phyloP scores from a whole-genome alignment of 305 asterid species.

The Withania somnifera region DNA sequence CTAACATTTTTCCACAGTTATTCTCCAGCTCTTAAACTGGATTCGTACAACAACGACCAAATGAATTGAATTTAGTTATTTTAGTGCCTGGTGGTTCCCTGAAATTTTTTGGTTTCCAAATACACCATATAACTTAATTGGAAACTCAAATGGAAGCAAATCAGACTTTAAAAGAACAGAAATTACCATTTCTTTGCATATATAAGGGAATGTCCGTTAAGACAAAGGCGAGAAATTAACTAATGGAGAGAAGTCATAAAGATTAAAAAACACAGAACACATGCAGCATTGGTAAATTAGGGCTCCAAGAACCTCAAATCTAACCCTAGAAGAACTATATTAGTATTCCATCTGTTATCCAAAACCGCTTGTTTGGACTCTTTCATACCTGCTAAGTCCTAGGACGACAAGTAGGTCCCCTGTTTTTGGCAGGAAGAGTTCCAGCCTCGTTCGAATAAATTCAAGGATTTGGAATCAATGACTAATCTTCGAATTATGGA shows the following conservation, averaged over 20 bases:
- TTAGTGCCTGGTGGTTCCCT: not conserved
- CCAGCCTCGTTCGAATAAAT: not conserved
- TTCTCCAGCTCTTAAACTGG: not conserved
- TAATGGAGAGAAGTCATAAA: not conserved
- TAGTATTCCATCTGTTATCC: too few species aligned
- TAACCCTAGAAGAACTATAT: not conserved
- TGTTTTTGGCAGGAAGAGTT: too few species aligned
- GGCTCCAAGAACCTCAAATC: not conserved
- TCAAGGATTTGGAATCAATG: not conserved
- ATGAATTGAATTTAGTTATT: not conserved
- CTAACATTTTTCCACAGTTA: not conserved
- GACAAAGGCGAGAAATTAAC: not conserved
- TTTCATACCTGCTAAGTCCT: too few species aligned
- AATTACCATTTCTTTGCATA: not conserved
- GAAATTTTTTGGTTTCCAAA: not conserved
- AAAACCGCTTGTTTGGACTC: not conserved
- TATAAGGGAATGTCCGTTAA: not conserved
- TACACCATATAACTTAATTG: not conserved
- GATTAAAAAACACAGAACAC: not conserved
- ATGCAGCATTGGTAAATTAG: not conserved
- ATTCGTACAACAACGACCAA: not conserved
- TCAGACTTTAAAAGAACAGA: not conserved
- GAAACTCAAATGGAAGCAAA: not conserved
- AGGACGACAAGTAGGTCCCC: too few species aligned
- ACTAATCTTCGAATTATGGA: too few species aligned